Evolutionary conservation across 768 basidiomycete species (phyloP).

Genomic region (Suillus paluster): DNA sequence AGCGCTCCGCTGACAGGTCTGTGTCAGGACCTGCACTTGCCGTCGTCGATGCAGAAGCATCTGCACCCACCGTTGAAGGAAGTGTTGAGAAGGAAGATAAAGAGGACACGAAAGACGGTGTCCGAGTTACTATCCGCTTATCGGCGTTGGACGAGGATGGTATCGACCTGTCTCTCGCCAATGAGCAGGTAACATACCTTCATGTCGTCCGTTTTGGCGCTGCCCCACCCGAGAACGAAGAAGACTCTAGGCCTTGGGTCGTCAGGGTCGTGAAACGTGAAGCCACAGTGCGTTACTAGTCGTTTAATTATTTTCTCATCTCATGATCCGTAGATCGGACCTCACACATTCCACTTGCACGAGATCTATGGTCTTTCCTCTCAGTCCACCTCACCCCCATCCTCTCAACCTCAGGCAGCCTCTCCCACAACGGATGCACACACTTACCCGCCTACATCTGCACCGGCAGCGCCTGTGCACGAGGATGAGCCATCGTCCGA

Average conservation of each 20-base stretch:
- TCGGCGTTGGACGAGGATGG: slow-evolving; percentile 83
- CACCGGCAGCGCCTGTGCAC: slow-evolving; percentile 32
- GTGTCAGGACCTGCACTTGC: slow-evolving; percentile 80
- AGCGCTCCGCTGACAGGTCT: slow-evolving; percentile 50
- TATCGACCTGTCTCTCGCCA: slow-evolving; percentile 64
- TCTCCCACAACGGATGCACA: slow-evolving; percentile 43
- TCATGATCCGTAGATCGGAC: slow-evolving; percentile 68
- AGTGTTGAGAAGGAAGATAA: slow-evolving; percentile 49
- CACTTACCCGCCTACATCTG: slow-evolving; percentile 50
- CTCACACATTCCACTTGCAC: slow-evolving; percentile 93
- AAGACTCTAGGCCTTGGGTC: slow-evolving; percentile 81
- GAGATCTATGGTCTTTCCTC: slow-evolving; percentile 93
- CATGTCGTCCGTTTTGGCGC: slow-evolving; percentile 77
- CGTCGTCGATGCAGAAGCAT: slow-evolving; percentile 71
- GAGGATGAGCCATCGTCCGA: slow-evolving; percentile 83
- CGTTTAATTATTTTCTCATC: slow-evolving; percentile 9
- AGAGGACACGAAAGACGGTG: slow-evolving; percentile 61
- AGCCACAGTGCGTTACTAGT: slow-evolving; percentile 60
- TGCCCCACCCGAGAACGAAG: slow-evolving; percentile 40
- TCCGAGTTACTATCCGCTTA: slow-evolving; percentile 78
- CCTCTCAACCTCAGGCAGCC: slow-evolving; percentile 39
- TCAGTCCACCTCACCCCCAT: slow-evolving; percentile 39
- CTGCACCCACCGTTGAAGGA: slow-evolving; percentile 33
- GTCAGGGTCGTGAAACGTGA: slow-evolving; percentile 93
- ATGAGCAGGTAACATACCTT: slow-evolving; percentile 89